Evolutionary conservation across 1,139 yeast genomes (phyloP).

Genomic region (Nakaseomyces sp.): DNA sequence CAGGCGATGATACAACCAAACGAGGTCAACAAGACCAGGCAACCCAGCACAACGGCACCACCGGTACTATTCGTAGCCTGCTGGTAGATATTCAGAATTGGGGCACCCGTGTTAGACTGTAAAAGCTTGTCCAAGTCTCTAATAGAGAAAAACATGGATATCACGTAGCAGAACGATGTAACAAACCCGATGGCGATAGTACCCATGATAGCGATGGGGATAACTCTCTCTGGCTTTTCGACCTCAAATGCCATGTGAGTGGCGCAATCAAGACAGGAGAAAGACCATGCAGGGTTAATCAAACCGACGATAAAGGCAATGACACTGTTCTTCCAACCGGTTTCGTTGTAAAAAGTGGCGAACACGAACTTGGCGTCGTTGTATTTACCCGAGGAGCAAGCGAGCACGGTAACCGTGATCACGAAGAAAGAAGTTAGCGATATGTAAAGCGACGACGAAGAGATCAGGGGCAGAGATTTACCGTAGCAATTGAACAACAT

Average conservation of each 20-base stretch:
- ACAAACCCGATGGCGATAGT: conserved; percentile 59
- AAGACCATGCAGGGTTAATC: conserved; percentile 62
- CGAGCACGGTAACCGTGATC: conserved; percentile 49
- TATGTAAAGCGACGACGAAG: conserved; percentile 45
- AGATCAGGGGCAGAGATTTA: conserved; percentile 45
- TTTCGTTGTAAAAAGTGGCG: conserved; percentile 48
- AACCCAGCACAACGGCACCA: conserved; percentile 54
- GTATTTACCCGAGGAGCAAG: conserved; percentile 47
- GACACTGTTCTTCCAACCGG: conserved; percentile 55
- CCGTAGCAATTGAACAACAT: conserved; percentile 51
- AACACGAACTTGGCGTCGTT: conserved; percentile 54
- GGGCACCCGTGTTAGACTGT: conserved; percentile 47
- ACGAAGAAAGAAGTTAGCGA: conserved; percentile 46
- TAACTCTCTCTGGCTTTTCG: conserved; percentile 46
- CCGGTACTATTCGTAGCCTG: conserved; percentile 48
- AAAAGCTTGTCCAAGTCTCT: conserved; percentile 42
- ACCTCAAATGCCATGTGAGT: conserved; percentile 67
- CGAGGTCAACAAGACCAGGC: conserved; percentile 51
- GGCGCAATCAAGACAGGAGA: conserved; percentile 61
- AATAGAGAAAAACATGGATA: conserved; percentile 56
- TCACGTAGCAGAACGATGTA: conserved; percentile 51
- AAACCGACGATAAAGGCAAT: conserved; percentile 60
- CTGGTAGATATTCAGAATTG: conserved; percentile 52
- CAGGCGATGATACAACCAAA: conserved; percentile 63
- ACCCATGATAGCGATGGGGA: conserved; percentile 55